phyloP scores from a whole-genome alignment of 2,329 filamentous ascomycete species.

The Talaromyces rugulosus region DNA sequence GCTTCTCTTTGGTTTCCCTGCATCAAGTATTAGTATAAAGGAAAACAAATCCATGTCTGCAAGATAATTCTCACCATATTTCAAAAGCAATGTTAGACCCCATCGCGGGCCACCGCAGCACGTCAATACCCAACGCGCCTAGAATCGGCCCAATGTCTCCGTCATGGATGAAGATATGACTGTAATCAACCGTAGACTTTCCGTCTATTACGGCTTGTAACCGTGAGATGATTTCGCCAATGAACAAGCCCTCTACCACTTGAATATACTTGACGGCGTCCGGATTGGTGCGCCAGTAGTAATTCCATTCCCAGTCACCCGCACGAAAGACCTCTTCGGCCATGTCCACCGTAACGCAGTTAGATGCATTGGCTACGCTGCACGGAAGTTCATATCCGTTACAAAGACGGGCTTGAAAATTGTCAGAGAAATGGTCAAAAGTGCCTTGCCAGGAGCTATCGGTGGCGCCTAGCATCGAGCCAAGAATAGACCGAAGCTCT shows the following conservation, averaged over 20 bases:
- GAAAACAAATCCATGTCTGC: background rate
- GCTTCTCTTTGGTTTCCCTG: constrained; percentile 20
- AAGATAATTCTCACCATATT: constrained; percentile 27
- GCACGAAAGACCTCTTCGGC: constrained; percentile 36
- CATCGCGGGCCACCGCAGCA: constrained; percentile 38
- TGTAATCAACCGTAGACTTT: constrained; percentile 24
- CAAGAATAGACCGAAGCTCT: constrained; percentile 24
- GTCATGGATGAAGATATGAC: constrained; percentile 35
- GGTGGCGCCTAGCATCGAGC: constrained; percentile 28
- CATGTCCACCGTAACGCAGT: constrained; percentile 29
- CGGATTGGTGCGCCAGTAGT: constrained; percentile 34
- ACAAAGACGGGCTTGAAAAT: constrained; percentile 38
- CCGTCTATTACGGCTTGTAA: constrained; percentile 25
- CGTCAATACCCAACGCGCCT: constrained; percentile 31
- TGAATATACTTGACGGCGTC: constrained; percentile 35
- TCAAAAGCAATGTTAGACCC: constrained; percentile 36
- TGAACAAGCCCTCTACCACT: constrained; percentile 34
- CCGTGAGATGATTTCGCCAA: constrained; percentile 31
- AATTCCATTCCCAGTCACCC: constrained; percentile 41
- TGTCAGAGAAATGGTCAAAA: constrained; percentile 39
- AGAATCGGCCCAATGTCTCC: constrained; percentile 35
- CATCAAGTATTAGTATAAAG: background rate
- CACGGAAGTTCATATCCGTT: constrained; percentile 37
- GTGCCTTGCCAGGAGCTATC: constrained; percentile 28
- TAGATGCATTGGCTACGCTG: constrained; percentile 19